Conservation (phyloP, 257 asterid genomes). For the Primulina tabacum region DNA sequence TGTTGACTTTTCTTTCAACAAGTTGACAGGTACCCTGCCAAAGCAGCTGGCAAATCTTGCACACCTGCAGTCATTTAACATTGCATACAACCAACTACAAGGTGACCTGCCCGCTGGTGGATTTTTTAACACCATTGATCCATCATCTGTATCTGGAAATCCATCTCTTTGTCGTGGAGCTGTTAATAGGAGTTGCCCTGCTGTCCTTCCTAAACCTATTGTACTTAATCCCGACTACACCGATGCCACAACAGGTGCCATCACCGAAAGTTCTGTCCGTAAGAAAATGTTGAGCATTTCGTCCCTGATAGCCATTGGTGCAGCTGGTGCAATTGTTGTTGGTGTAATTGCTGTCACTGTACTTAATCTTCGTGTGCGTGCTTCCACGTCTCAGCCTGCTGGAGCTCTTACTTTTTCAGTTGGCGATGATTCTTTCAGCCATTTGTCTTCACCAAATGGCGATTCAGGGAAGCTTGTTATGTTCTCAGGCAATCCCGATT, state of each 20-base stretch:
- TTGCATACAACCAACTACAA: constrained; percentile 64
- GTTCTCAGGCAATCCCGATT: constrained; percentile 83
- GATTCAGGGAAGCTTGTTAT: constrained; percentile 88
- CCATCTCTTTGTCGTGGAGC: constrained; percentile 80
- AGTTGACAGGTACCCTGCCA: constrained; percentile 61
- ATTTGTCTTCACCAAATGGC: constrained; percentile 57
- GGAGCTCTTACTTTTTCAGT: constrained; percentile 54
- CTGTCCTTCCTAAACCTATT: constrained; percentile 79
- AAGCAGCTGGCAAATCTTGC: constrained; percentile 66
- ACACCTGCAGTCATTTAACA: constrained; percentile 53
- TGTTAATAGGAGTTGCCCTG: constrained; percentile 70
- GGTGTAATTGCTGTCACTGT: constrained; percentile 72
- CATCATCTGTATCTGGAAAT: constrained; percentile 65
- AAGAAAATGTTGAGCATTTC: constrained; percentile 71
- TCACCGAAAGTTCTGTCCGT: constrained; percentile 44
- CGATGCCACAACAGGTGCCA: constrained; percentile 43
- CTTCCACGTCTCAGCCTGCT: constrained; percentile 47
- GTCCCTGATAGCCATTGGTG: constrained; percentile 77
- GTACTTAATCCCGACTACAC: constrained; percentile 83
- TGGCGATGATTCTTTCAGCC: constrained; percentile 57
- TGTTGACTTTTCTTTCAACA: constrained; percentile 73
- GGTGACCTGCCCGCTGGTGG: constrained; percentile 88
- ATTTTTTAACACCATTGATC: constrained; percentile 68
- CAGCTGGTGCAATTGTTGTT: constrained; percentile 81
- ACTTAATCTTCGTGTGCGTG: constrained; percentile 61